A percentile compares a stretch with the other conserved stretches of the same genome.
phyloP scores from a whole-genome alignment of 805 yeast genomes.

The Priceomyces melissophilus region DNA sequence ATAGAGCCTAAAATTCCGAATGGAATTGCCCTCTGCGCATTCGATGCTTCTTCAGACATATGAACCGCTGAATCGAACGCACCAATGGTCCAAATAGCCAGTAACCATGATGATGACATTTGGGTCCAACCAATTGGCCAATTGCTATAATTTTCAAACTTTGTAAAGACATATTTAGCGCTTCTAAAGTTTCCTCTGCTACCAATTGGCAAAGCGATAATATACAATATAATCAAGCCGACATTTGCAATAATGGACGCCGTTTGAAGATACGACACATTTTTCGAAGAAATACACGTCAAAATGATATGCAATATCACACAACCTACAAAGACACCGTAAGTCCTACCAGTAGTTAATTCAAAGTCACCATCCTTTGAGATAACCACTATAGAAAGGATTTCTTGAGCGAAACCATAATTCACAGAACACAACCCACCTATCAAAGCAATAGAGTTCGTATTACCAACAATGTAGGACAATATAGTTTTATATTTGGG shows the following conservation, averaged over 20 bases:
- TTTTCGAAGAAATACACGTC: constrained; percentile 22
- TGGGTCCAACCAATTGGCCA: constrained; percentile 58
- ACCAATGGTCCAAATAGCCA: constrained; percentile 33
- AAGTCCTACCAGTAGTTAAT: constrained; percentile 23
- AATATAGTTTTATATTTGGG: constrained; percentile 18
- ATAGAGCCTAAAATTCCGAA: constrained; percentile 29
- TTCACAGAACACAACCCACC: constrained; percentile 29
- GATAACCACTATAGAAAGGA: constrained; percentile 24
- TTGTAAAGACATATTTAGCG: constrained; percentile 54
- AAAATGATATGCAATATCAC: constrained; percentile 19
- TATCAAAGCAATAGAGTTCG: constrained; percentile 28
- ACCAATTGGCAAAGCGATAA: constrained; percentile 30
- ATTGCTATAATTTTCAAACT: constrained; percentile 45
- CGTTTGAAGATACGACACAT: constrained; percentile 24
- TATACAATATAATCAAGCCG: constrained; percentile 18
- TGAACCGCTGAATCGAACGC: constrained; percentile 33
- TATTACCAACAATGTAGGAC: constrained; percentile 24
- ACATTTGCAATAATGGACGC: constrained; percentile 22
- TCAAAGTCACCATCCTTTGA: constrained; percentile 27
- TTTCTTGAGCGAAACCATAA: constrained; percentile 29
- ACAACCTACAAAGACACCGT: constrained; percentile 31
- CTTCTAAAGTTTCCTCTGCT: constrained; percentile 36
- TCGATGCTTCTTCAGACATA: constrained; percentile 27
- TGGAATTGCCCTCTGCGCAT: constrained; percentile 26
- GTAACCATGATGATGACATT: constrained; percentile 23